Conservation (phyloP, 2,329 filamentous ascomycete genomes). For the Cercospora janseana region DNA sequence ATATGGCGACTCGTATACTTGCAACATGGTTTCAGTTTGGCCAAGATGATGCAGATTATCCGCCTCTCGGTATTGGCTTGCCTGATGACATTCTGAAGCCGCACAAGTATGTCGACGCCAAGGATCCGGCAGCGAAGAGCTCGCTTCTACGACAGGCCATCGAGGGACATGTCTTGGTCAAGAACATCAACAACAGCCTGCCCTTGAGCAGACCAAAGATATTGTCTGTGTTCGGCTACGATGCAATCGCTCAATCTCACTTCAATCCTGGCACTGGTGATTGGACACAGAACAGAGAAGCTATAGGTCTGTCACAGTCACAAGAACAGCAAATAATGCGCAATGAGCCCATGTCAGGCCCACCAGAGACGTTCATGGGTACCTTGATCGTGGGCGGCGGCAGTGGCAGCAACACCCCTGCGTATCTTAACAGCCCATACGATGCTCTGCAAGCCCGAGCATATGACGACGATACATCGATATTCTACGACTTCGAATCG, state of each 20-base stretch:
- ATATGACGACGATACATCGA: constrained; percentile 54
- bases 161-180: constrained; percentile 64
- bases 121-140: constrained; percentile 51
- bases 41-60: constrained; percentile 48
- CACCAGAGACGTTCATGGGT: constrained; percentile 33
- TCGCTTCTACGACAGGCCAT: constrained; percentile 57
- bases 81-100: constrained; percentile 49
- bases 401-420: constrained; percentile 36
- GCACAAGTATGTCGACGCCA: constrained; percentile 56
- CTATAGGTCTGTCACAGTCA: constrained; percentile 23
- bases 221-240: constrained; percentile 63
- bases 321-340: constrained; percentile 37
- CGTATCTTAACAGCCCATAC: constrained; percentile 39
- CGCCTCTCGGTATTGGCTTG: constrained; percentile 50
- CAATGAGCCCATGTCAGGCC: constrained; percentile 29
- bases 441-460: constrained; percentile 38
- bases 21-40: constrained; percentile 58
- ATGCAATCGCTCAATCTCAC: constrained; percentile 42
- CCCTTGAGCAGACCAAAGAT: constrained; percentile 53
- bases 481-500: constrained; percentile 60
- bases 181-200: constrained; percentile 57
- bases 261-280: constrained; percentile 28
- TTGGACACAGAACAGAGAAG: constrained; percentile 32
- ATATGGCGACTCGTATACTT: constrained; percentile 58
- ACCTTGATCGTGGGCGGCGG: constrained; percentile 40